phyloP scores from a whole-genome alignment of 2,329 filamentous ascomycete genomes.

The Phialemoniopsis sp. region DNA sequence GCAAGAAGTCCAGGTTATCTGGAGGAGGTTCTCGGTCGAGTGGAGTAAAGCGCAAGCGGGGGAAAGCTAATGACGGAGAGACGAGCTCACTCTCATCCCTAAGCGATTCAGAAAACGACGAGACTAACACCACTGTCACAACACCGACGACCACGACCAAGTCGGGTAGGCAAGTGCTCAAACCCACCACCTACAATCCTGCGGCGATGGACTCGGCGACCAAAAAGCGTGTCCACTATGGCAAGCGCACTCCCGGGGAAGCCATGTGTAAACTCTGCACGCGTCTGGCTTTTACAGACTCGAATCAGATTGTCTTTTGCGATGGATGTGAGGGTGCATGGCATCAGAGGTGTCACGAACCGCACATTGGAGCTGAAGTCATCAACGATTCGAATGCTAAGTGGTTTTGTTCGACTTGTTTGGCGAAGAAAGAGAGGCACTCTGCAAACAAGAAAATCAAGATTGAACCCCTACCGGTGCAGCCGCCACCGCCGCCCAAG shows the following conservation, averaged over 20 bases:
- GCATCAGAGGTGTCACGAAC: conserved; percentile 79
- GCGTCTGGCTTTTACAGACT: conserved; percentile 65
- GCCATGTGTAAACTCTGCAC: conserved; percentile 69
- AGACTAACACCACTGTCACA: conserved; percentile 12
- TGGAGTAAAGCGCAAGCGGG: conserved; percentile 9
- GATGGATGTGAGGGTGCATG: conserved; percentile 76
- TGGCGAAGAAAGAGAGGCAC: conserved; percentile 39
- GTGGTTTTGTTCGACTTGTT: conserved; percentile 69
- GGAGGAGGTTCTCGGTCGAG: background rate
- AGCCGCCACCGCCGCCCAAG: background rate
- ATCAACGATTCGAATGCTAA: conserved; percentile 62
- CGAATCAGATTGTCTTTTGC: conserved; percentile 82
- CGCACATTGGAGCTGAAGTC: conserved; percentile 65
- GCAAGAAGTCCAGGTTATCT: conserved; percentile 13
- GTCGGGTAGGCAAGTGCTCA: conserved; percentile 68
- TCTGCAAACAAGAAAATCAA: conserved; percentile 29
- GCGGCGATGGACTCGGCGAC: conserved; percentile 36
- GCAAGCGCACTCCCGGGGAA: conserved; percentile 57
- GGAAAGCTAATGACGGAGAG: conserved; percentile 12
- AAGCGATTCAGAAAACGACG: conserved; percentile 12
- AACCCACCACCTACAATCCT: conserved; percentile 60
- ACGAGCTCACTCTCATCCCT: conserved; percentile 5
- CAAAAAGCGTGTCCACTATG: conserved; percentile 36
- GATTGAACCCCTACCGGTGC: conserved; percentile 10
- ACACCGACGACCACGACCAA: conserved; percentile 65